These are phyloP conservation scores for Ganoderma sinense DNA, from an alignment of 1,284 basidiomycete genomes.

Conservation along the genomic window DNA sequence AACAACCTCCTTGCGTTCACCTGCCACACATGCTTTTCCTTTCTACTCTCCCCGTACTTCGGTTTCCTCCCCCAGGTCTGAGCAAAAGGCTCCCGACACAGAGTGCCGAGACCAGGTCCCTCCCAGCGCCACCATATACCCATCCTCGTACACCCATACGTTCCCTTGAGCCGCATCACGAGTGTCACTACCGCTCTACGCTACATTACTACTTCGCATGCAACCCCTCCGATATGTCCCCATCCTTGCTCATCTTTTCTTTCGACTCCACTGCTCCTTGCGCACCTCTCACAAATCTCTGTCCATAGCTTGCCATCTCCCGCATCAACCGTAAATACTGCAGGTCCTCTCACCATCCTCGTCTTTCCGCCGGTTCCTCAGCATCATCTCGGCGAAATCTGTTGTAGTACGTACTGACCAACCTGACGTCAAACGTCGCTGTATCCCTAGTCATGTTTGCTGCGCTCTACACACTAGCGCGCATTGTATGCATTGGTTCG, in stretches of 20 bases:
- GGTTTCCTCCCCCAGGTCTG: background rate
- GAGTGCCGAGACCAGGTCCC: background rate
- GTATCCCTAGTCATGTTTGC: background rate
- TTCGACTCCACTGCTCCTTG: background rate
- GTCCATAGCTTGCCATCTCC: slow-evolving; percentile 2
- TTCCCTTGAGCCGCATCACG: background rate
- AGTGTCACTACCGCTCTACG: background rate
- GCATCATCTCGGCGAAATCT: background rate
- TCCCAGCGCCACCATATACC: background rate
- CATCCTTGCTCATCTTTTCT: background rate
- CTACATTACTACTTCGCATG: slow-evolving; percentile 16
- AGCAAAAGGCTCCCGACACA: slow-evolving; percentile 3
- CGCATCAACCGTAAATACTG: slow-evolving; percentile 18
- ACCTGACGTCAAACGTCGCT: background rate
- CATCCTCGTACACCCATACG: too few relatives aligned
- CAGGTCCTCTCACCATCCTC: background rate
- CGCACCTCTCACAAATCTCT: background rate
- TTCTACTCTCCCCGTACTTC: background rate
- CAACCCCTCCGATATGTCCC: background rate
- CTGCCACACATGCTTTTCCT: background rate
- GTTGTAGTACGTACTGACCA: slow-evolving; percentile 5
- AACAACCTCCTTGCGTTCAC: background rate
- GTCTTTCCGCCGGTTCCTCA: background rate
- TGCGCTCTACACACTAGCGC: background rate
- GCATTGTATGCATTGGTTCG: background rate